Evolutionary conservation across 1,284 basidiomycete genomes (phyloP).

Genomic region (Garcileccinum viscosum): DNA sequence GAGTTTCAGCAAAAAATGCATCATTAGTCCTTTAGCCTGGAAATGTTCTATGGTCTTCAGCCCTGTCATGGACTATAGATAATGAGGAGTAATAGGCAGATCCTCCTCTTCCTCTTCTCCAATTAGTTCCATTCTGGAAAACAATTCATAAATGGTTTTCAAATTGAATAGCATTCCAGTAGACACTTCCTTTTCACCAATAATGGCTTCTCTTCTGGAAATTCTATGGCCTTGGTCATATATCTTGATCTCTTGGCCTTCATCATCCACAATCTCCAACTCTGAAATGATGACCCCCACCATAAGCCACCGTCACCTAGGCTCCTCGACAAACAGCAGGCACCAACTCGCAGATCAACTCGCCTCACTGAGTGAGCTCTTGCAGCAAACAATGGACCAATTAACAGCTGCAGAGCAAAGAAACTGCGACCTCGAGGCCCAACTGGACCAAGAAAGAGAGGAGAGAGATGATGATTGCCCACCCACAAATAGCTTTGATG

Average conservation of each 20-base stretch:
- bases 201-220: not conserved
- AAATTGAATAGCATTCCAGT: constrained; percentile 11
- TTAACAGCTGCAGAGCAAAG: no score
- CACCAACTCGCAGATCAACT: no score
- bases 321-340: no score
- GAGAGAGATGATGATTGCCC: no score
- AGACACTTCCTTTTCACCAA: not conserved
- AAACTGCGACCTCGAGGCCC: no score
- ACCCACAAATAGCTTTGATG: no score
- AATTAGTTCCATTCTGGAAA: not conserved
- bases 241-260: not conserved
- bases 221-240: constrained; percentile 4
- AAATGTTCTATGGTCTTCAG: constrained; percentile 5
- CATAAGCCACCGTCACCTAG: no score
- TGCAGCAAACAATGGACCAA: no score
- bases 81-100: not conserved
- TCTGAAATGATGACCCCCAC: no score
- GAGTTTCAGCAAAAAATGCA: not conserved
- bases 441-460: no score
- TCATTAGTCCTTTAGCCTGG: constrained; percentile 5
- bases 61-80: constrained; percentile 10
- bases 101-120: not conserved
- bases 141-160: not conserved
- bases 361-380: no score
- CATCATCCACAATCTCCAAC: not conserved